Base-by-base conservation (phyloP, 495 filamentous ascomycete genomes). In the Penicillium daleae region DNA sequence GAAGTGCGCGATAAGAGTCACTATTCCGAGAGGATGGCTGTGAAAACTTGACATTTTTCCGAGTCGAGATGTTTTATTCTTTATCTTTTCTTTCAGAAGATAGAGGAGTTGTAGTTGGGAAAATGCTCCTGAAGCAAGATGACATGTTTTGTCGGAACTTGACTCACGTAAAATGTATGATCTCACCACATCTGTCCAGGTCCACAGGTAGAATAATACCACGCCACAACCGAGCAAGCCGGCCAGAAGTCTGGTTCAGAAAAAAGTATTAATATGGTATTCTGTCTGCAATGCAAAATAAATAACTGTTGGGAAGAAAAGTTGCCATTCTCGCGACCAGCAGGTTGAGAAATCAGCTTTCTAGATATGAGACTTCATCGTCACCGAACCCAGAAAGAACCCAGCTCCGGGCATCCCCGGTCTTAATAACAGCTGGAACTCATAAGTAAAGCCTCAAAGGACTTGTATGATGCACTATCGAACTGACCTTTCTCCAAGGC, bases 1-100 rank as follows among this genome's bases (percentile, higher is more conserved):
- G 9, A 54, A 37, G 33, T 63, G 68, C 37, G 63, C 66, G 50
- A 66, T 40, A 29, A 50, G 54, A 10, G 56, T 27, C 6, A 64
- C 32, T 2, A 55, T 33, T 15, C 62, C 62, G n/a, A 55, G 22
- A 27, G 62, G 62, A 33, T 64, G 62, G 31, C 44, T 22, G 21
- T 51, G 46, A 31, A 57, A 62, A 26, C 19, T 57, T 0, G 32
- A 15, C 53, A 52, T 62, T 35, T 27, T 42, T 59, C 32, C 12
- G 29, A 31, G 29, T 31, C 29, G 7, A 31, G 3, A 31, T 31
- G n/a, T 31, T 4, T 31, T 7, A 31, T 4, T 31, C 29, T 31
- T 31, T 31, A 7, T 31, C 3, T 31, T 31, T 31, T 31, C 29
- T 31, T 31, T 4, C 29, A 31, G 29, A 31, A 31, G 29, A 31